Percentiles rank a stretch among this genome's conserved stretches.
Conservation (phyloP, 106 monocot species). For the Alisma plantagoaquatica region DNA sequence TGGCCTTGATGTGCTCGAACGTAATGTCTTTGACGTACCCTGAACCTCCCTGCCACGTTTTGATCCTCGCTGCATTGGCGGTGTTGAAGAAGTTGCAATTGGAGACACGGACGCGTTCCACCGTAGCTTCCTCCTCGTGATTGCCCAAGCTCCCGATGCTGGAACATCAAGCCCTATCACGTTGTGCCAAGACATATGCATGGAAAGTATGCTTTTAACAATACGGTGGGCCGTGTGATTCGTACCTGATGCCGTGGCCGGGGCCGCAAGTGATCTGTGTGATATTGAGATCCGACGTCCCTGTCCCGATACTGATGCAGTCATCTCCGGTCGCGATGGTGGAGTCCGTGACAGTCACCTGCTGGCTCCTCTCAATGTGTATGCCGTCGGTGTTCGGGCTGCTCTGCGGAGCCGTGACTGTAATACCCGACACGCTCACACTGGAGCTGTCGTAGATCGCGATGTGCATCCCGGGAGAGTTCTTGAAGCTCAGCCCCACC, state of each 20-base stretch:
- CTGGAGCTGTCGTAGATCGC: not conserved
- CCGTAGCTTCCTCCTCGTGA: not conserved
- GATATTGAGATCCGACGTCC: conserved; percentile 7
- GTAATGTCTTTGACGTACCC: conserved; percentile 20
- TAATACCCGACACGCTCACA: not conserved
- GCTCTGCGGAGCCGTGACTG: not conserved
- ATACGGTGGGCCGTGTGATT: not conserved
- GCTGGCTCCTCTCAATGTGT: conserved; percentile 8
- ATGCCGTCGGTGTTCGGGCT: conserved; percentile 10
- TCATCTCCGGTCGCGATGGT: conserved; percentile 8
- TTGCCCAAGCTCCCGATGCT: conserved; percentile 30
- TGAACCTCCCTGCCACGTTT: conserved; percentile 33
- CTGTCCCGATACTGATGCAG: conserved; percentile 13
- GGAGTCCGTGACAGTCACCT: not conserved
- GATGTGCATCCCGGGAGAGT: conserved; percentile 5
- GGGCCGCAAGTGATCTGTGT: conserved; percentile 11
- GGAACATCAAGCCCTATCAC: too few species aligned
- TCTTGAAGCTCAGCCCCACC: conserved; percentile 2
- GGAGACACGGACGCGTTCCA: conserved; percentile 11
- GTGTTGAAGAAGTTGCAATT: conserved; percentile 3
- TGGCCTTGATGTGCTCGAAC: conserved; percentile 11
- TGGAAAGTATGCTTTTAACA: not conserved
- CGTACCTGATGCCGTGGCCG: conserved; percentile 18
- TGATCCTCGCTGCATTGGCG: conserved; percentile 23
- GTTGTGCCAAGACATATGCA: not conserved